These are phyloP conservation scores for Scutellaria minor DNA, from an alignment of 257 asterid species.

Conservation along the genomic window DNA sequence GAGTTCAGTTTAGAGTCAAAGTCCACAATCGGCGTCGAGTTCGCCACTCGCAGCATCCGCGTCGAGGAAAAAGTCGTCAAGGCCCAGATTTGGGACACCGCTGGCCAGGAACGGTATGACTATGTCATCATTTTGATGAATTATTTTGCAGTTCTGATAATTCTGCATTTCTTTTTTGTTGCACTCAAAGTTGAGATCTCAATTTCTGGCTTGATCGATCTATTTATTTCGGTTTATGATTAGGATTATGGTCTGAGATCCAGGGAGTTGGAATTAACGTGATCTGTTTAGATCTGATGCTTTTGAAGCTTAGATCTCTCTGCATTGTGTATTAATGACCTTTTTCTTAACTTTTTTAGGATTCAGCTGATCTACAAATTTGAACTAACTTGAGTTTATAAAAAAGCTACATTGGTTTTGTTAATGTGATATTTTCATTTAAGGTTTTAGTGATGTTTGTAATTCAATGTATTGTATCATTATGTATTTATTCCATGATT, in stretches of 20 bases:
- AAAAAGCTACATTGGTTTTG: constrained; percentile 3
- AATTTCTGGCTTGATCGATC: constrained; percentile 21
- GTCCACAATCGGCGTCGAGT: constrained; percentile 64
- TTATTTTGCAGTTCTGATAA: neutral
- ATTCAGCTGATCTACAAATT: constrained; percentile 29
- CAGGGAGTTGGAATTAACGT: constrained; percentile 6
- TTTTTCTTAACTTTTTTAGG: neutral
- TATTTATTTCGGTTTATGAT: constrained; percentile 9
- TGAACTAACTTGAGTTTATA: constrained; percentile 20
- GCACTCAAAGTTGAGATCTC: constrained; percentile 30
- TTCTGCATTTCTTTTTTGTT: neutral
- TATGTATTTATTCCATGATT: neutral
- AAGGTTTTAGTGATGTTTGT: constrained; percentile 4
- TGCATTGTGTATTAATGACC: constrained; percentile 20
- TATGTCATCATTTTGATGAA: neutral
- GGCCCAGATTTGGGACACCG: constrained; percentile 69
- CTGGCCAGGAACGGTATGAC: constrained; percentile 59
- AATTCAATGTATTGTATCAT: constrained; percentile 13
- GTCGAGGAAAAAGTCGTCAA: constrained; percentile 55
- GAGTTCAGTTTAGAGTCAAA: constrained; percentile 61
- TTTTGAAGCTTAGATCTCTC: constrained; percentile 28
- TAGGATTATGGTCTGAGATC: constrained; percentile 19
- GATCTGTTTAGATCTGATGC: constrained; percentile 40
- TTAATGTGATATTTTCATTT: constrained; percentile 9
- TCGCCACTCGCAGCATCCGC: constrained; percentile 62